Evolutionary conservation across 352 stramenopile species (phyloP).

Genomic region (Thraustochytrium sp.): DNA sequence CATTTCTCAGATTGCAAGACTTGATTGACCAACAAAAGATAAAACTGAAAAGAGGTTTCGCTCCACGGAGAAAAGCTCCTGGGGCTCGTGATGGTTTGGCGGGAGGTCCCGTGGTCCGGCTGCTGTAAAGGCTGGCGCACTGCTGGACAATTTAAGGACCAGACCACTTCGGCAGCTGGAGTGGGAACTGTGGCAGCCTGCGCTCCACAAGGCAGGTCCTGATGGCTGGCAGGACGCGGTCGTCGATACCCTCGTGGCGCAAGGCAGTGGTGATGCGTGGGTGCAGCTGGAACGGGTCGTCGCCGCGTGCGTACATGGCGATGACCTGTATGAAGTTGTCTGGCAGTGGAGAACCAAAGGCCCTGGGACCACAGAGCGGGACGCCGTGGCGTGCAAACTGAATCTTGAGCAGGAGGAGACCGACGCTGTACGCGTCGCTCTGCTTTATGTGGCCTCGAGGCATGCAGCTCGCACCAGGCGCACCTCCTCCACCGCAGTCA

Average conservation of each 20-base stretch:
- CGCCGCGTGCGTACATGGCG: neutral
- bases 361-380: neutral
- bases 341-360: neutral
- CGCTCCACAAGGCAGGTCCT: neutral
- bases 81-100: no score
- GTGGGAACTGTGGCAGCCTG: no score
- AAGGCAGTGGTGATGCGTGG: neutral
- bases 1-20: no score
- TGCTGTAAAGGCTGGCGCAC: no score
- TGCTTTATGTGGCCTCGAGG: neutral
- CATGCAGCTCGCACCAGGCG: neutral
- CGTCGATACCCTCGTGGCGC: neutral
- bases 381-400: neutral
- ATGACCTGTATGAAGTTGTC: neutral
- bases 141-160: no score
- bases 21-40: no score
- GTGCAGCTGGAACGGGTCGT: neutral
- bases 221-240: neutral
- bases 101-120: no score
- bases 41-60: no score
- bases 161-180: no score
- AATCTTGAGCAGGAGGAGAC: neutral
- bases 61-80: no score
- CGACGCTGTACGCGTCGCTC: neutral
- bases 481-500: neutral